Evolutionary conservation across 495 filamentous ascomycete genomes (phyloP), one percentile per base, ranked within the genome.

Genomic region (Articulospora tetracladia): DNA sequence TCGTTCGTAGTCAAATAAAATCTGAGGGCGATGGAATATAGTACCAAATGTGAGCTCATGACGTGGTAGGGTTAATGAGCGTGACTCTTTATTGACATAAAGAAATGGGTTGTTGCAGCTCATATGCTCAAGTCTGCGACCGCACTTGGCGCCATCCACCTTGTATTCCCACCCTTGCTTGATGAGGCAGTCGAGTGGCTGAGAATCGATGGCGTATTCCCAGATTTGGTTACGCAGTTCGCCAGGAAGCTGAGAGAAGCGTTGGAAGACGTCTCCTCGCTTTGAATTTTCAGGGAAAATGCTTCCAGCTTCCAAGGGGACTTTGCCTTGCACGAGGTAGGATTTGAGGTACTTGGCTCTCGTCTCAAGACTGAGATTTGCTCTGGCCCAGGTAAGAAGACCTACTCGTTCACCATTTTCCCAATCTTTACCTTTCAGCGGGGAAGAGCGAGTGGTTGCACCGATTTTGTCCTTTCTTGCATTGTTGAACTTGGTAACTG

Each of bases 161-260:
- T 44, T 46, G 19, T 39, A 44, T 3, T 53, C 28, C 13, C 3
- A 26, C 8, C 12, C n/a, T 2, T 53, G 50, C 25, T 32, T 3
- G 26, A 53, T 32, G 7, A 19, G 50, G 30, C 25, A 53, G 7
- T 53, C 28, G 7, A 28, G 17, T 30, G 50, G 1, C 22, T 13
- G 25, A 30, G 24, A 12, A 3, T 61, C 62, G 10, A 47, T 28
- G 19, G 55, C 63, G 36, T 41, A 46, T 19, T 51, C 15, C 63
- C 63, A 66, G 50, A 66, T 59, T 23, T 52, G 17, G 22, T 44
- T 58, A 12, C 56, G 44, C 7, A 58, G 0, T 23, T 58, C 56
- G 17, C 15, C 17, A 13, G 56, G 56, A 17, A 58, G 30, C 8
- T n/a, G 26, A 11, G 39, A 23, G 19, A 58, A 58, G 2, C 27